Conservation (phyloP, 169 alveolate species). For the Eimeria praecox region DNA sequence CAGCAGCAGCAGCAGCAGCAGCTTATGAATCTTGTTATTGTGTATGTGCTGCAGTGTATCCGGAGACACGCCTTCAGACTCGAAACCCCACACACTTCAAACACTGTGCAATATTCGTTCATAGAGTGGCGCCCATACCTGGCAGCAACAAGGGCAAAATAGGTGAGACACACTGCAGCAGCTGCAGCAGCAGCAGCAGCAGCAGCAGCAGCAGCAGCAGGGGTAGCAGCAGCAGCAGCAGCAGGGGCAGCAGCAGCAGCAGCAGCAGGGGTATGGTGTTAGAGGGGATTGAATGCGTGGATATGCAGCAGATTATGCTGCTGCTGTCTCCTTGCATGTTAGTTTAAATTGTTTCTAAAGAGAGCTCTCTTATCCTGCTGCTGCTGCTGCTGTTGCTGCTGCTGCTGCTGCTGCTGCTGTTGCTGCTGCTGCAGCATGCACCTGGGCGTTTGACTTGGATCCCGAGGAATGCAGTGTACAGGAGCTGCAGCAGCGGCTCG, state of each 20-base stretch:
- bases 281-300: too few relatives aligned
- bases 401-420: neutral
- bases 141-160: conserved; percentile 81
- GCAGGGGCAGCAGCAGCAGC: too few relatives aligned
- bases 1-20: neutral
- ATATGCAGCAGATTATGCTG: neutral
- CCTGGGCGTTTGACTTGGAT: conserved; percentile 81
- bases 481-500: conserved; percentile 55
- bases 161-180: conserved; percentile 33
- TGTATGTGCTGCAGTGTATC: conserved; percentile 23
- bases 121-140: conserved; percentile 81
- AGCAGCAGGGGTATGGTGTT: too few relatives aligned
- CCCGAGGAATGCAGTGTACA: conserved; percentile 66
- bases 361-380: neutral
- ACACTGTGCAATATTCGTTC: conserved; percentile 75
- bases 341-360: neutral
- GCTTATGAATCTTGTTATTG: neutral
- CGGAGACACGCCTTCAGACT: conserved; percentile 35
- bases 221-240: neutral
- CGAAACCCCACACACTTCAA: conserved; percentile 73
- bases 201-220: conserved; percentile 4
- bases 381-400: conserved; percentile 12
- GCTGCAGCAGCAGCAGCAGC: neutral
- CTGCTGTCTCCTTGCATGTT: neutral
- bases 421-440: conserved; percentile 17